Conservation (phyloP, 108 stramenopile species). For the Fistulifera solaris region DNA sequence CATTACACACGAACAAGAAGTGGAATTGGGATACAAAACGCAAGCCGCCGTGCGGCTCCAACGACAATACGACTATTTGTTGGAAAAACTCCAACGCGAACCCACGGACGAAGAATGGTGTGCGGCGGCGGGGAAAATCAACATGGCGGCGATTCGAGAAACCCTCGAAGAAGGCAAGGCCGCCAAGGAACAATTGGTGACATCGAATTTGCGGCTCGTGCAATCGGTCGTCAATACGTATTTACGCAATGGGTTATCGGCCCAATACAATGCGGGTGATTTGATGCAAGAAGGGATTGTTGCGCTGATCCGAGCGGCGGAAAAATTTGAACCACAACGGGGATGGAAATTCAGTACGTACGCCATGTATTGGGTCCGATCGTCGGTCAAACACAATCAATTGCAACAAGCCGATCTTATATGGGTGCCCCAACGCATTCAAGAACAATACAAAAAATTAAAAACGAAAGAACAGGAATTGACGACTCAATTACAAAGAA, state of each 20-base stretch:
- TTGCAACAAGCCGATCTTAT: constrained; percentile 61
- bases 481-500: no score
- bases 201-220: constrained; percentile 76
- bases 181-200: constrained; percentile 75
- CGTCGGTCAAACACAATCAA: constrained; percentile 80
- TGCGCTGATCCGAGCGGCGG: constrained; percentile 89
- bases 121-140: constrained; percentile 69
- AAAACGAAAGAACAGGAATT: constrained; percentile 28
- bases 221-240: constrained; percentile 82
- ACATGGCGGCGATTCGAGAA: constrained; percentile 51
- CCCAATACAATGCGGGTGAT: constrained; percentile 84
- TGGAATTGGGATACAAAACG: constrained; percentile 62
- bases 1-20: constrained; percentile 66
- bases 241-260: constrained; percentile 69
- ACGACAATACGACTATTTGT: constrained; percentile 38
- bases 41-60: constrained; percentile 72
- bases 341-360: constrained; percentile 95
- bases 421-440: constrained; percentile 64
- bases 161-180: constrained; percentile 64
- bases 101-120: constrained; percentile 87
- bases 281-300: constrained; percentile 86
- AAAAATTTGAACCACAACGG: constrained; percentile 88
- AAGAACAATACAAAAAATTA: constrained; percentile 32
- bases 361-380: constrained; percentile 95
- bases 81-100: constrained; percentile 43